phyloP scores from a whole-genome alignment of 2,329 filamentous ascomycete species.

The Arthroderma sp. region DNA sequence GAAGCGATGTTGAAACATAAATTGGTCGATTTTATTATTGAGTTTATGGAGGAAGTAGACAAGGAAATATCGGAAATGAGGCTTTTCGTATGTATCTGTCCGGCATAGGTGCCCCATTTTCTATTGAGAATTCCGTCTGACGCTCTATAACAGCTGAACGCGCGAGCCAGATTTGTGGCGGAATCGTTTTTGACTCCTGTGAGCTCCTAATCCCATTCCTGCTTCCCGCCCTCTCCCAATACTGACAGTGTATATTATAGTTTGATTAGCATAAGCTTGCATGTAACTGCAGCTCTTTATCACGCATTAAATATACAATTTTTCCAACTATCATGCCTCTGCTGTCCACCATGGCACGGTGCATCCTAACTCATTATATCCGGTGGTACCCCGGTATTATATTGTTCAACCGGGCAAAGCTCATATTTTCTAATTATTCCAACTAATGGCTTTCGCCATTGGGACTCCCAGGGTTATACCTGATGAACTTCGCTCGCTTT shows the following conservation, averaged over 20 bases:
- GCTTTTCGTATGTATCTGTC: conserved; percentile 65
- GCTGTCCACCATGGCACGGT: no score
- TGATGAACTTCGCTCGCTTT: no score
- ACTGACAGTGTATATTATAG: conserved; percentile 11
- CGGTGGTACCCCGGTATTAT: no score
- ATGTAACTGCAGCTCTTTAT: no score
- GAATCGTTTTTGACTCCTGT: conserved; percentile 96
- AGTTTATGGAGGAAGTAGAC: conserved; percentile 99
- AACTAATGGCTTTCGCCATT: no score
- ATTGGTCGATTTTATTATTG: conserved; percentile 95
- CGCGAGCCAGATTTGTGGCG: conserved; percentile 89
- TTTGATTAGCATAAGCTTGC: conserved; percentile 17
- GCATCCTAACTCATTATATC: no score
- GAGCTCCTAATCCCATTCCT: conserved; percentile 20
- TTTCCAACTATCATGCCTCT: no score
- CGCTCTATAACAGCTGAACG: conserved; percentile 58
- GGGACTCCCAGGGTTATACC: no score
- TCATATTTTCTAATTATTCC: no score
- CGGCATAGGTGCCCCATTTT: neutral
- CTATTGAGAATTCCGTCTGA: neutral
- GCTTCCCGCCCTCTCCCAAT: neutral
- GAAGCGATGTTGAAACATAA: conserved; percentile 99
- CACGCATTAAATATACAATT: no score
- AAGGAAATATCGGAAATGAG: conserved; percentile 99
- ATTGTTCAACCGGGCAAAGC: no score